Base-by-base conservation (phyloP, 805 yeast genomes). In the Myxozyma melibiosi region DNA sequence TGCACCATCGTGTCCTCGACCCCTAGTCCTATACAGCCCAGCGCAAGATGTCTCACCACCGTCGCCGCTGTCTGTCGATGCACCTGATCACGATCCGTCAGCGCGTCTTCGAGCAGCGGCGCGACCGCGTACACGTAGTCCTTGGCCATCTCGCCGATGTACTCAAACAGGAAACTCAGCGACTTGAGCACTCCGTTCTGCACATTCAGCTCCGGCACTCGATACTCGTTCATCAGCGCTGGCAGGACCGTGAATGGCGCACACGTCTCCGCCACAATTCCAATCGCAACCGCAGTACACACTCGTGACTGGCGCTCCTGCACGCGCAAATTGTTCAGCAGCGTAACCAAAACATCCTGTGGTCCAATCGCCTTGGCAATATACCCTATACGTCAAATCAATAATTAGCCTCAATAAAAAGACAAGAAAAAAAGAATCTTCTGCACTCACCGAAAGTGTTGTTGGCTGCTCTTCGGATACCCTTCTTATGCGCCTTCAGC, bases 201-300 rank as follows among this genome's bases (percentile, higher is more conserved):
- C 5, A 94, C 96, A 67, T 91, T 90, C 47, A 84, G 82, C 60
- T 91, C 97, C 0, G 96, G 97, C 2, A 88, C 86, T 53, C 95
- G 78, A 70, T 92, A 94, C 71, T 94, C 99, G 71, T 92, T 90
- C 96, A 94, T 88, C 49, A 94, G 74, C 0, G 96, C 96, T 0
- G 99, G 99, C 7, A 94, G 71, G 0, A 92, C 96, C 0, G 97
- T 89, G 72, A 88, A 94, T 0, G 98, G 96, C 0, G 89, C 82
- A 71, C 98, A 94, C 0, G 87, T 84, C 57, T 91, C 94, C 0
- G 98, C 98, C 7, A 94, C 96, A 65, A 94, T 90, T 35, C 96
- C 99, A 63, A 94, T 88, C 0, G 99, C 99, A 39, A 94, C 97
- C 4, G 99, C 97, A 0, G 98, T 90, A 70, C 97, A 92, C 7